Percentiles rank a stretch among this genome's conserved stretches.
Conservation (phyloP, 2,329 filamentous ascomycete species). For the Aphanocladium album region DNA sequence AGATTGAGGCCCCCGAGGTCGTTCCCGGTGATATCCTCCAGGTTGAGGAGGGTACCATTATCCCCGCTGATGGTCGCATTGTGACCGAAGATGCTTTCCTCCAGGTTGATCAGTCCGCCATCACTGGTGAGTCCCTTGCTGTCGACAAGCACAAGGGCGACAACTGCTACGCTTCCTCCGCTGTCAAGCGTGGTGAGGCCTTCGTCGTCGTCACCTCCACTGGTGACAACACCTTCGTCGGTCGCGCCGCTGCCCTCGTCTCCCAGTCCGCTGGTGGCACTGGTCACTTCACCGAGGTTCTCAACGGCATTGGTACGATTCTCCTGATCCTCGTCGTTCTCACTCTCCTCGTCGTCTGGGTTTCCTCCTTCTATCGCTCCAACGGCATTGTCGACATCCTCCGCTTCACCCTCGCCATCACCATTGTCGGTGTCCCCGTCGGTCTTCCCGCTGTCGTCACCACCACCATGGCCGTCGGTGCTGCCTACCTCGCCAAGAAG, state of each 20-base stretch:
- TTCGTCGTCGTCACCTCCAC: slow-evolving; percentile 78
- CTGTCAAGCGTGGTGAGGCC: slow-evolving; percentile 85
- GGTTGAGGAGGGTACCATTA: slow-evolving; percentile 85
- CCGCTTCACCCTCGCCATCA: slow-evolving; percentile 80
- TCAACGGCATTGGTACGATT: slow-evolving; percentile 80
- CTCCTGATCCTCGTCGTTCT: slow-evolving; percentile 71
- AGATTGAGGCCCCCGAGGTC: slow-evolving; percentile 77
- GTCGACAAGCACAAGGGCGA: slow-evolving; percentile 84
- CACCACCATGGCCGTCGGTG: slow-evolving; percentile 91
- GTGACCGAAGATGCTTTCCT: slow-evolving; percentile 79
- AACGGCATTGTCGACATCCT: slow-evolving; percentile 75
- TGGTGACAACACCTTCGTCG: slow-evolving; percentile 87
- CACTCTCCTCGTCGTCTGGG: slow-evolving; percentile 78
- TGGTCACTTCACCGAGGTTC: slow-evolving; percentile 87
- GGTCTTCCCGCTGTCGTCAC: slow-evolving; percentile 91
- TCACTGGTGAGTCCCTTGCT: slow-evolving; percentile 87
- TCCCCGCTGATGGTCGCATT: slow-evolving; percentile 82
- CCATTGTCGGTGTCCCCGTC: slow-evolving; percentile 87
- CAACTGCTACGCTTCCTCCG: slow-evolving; percentile 77
- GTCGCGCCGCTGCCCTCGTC: slow-evolving; percentile 80
- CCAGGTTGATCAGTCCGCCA: slow-evolving; percentile 87
- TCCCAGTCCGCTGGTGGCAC: slow-evolving; percentile 67
- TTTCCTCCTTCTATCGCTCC: slow-evolving; percentile 82
- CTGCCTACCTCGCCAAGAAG: slow-evolving; percentile 86
- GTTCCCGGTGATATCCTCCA: slow-evolving; percentile 88